These are phyloP conservation scores for Aspergillus wentii DNA, from an alignment of 495 filamentous ascomycete species.

Conservation along the genomic window DNA sequence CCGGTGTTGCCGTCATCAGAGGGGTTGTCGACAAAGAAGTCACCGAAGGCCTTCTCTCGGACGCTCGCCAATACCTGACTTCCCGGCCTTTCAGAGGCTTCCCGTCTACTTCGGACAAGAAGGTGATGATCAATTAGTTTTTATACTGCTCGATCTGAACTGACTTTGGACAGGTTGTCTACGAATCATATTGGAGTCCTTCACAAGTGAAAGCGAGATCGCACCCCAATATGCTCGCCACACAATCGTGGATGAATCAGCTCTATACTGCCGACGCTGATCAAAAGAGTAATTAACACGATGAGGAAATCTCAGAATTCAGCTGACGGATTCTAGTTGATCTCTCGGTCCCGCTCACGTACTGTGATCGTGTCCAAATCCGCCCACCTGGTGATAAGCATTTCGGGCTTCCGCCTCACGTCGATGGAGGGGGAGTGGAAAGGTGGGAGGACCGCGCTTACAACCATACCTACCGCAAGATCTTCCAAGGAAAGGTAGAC, in stretches of 20 bases:
- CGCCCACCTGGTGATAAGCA: constrained; percentile 55
- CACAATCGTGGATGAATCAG: constrained; percentile 66
- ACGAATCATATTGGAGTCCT: constrained; percentile 85
- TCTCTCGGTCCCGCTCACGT: constrained; percentile 69
- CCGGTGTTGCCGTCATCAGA: constrained; percentile 59
- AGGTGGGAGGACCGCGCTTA: constrained; percentile 84
- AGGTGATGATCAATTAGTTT: too few relatives aligned
- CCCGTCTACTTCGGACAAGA: too few relatives aligned
- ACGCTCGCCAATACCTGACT: constrained; percentile 49
- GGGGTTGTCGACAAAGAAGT: constrained; percentile 56
- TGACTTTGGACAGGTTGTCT: too few relatives aligned
- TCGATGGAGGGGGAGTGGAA: constrained; percentile 81
- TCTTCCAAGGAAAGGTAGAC: constrained; percentile 65
- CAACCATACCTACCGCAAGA: constrained; percentile 64
- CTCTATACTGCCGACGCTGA: constrained; percentile 58
- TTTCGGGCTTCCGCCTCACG: constrained; percentile 78
- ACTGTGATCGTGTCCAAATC: constrained; percentile 82
- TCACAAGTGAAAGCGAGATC: constrained; percentile 68
- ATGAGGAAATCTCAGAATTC: too few relatives aligned
- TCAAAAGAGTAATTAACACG: too few relatives aligned
- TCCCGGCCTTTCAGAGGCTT: constrained; percentile 55
- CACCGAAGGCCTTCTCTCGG: constrained; percentile 45
- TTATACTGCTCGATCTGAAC: too few relatives aligned
- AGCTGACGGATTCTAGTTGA: too few relatives aligned
- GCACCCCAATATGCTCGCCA: constrained; percentile 63